Evolutionary conservation across 1,284 basidiomycete genomes (phyloP).

Genomic region (Boletus semigastroideus): DNA sequence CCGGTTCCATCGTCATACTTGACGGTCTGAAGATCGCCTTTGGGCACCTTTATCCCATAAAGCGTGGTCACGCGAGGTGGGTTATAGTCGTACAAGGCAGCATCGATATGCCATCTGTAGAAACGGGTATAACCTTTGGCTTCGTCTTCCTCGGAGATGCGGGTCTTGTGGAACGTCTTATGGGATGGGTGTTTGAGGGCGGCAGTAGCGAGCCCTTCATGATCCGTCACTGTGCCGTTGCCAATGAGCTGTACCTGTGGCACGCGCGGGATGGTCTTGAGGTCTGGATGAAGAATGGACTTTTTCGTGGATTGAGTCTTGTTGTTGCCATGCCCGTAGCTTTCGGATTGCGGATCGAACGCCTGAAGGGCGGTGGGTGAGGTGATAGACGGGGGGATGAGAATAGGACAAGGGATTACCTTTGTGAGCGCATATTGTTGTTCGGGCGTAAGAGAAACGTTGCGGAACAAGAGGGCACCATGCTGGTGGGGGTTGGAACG

Average conservation of each 20-base stretch:
- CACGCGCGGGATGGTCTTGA: conserved; percentile 83
- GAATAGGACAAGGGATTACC: background rate
- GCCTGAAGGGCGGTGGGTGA: conserved; percentile 39
- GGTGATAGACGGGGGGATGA: background rate
- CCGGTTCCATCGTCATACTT: conserved; percentile 90
- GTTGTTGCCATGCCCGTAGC: conserved; percentile 83
- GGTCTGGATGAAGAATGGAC: conserved; percentile 74
- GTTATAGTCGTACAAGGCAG: conserved; percentile 83
- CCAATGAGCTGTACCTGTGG: conserved; percentile 89
- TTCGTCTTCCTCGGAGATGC: conserved; percentile 77
- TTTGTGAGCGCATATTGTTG: conserved; percentile 63
- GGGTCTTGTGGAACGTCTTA: conserved; percentile 85
- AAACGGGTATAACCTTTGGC: conserved; percentile 76
- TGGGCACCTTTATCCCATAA: conserved; percentile 76
- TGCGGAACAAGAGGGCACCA: conserved; percentile 71
- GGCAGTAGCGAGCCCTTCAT: conserved; percentile 75
- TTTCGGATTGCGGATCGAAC: conserved; percentile 72
- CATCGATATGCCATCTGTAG: conserved; percentile 95
- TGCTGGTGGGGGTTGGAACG: conserved; percentile 46
- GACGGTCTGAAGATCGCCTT: conserved; percentile 54
- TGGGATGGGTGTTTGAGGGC: conserved; percentile 82
- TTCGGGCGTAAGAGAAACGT: conserved; percentile 70
- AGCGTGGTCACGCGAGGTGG: conserved; percentile 91
- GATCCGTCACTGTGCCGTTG: conserved; percentile 69
- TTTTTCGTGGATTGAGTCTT: conserved; percentile 70